These are phyloP conservation scores for Acrocalymma vagum DNA, from an alignment of 2,329 filamentous ascomycete genomes.

Conservation along the genomic window DNA sequence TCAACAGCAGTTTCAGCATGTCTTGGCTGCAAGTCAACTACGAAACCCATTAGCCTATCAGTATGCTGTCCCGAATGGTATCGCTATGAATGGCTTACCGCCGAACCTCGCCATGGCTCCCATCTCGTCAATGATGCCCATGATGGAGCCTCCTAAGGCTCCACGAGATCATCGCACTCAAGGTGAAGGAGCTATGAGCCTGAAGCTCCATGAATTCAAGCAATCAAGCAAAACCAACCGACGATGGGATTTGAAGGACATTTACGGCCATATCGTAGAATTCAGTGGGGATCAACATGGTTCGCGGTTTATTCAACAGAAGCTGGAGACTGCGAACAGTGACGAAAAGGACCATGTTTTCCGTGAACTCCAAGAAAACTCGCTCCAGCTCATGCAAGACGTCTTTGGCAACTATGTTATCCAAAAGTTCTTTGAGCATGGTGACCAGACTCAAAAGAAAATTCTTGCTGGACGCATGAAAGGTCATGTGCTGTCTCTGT, in stretches of 20 bases:
- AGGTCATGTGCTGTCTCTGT: slow-evolving; percentile 80
- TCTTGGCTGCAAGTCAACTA: slow-evolving; percentile 46
- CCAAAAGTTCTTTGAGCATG: slow-evolving; percentile 97
- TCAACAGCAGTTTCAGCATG: slow-evolving; percentile 39
- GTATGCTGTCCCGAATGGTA: slow-evolving; percentile 45
- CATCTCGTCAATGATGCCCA: slow-evolving; percentile 45
- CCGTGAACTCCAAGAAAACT: slow-evolving; percentile 83
- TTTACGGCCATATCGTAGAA: slow-evolving; percentile 87
- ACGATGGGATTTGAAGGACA: slow-evolving; percentile 86
- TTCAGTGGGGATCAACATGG: slow-evolving; percentile 97
- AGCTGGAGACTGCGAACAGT: slow-evolving; percentile 90
- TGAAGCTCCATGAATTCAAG: slow-evolving; percentile 81
- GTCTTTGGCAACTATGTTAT: slow-evolving; percentile 99
- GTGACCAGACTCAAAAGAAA: slow-evolving; percentile 92
- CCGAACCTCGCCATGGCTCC: slow-evolving; percentile 44
- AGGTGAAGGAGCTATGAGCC: slow-evolving; percentile 70
- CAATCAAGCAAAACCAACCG: slow-evolving; percentile 75
- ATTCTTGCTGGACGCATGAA: slow-evolving; percentile 86
- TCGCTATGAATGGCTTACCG: slow-evolving; percentile 44
- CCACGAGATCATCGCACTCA: slow-evolving; percentile 64
- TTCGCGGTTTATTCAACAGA: slow-evolving; percentile 93
- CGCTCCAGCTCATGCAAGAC: slow-evolving; percentile 90
- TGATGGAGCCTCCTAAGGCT: slow-evolving; percentile 51
- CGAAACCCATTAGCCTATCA: slow-evolving; percentile 45
- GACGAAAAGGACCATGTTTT: slow-evolving; percentile 95